Base-by-base conservation (phyloP, 2,329 filamentous ascomycete species). In the Byssochlamys sp. region DNA sequence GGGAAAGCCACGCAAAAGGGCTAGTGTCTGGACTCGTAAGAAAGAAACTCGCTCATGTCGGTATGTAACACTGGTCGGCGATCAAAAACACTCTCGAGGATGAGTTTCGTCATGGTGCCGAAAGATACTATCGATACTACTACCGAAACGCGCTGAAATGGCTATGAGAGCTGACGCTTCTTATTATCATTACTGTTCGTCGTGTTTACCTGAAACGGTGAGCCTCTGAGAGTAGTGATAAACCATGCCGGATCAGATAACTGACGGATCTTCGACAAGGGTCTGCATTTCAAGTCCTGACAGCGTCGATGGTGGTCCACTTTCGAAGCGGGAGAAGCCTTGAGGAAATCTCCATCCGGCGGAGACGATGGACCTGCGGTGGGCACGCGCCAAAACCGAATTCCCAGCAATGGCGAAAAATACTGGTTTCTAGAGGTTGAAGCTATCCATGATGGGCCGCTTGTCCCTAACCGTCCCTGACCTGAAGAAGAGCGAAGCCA, bases 281-380 rank as follows among this genome's bases (percentile, higher is more conserved):
- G 49, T 51, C 49, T 51, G 49, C 49, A 51, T 51, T 45, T 45
- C 39, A 45, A 4, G 39, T 2, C n/a, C 39, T 28, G 49, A 51
- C 49, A 28, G 27, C 49, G 12, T 51, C 19, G 19, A 35, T 24
- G 24, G 35, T 57, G 58, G 55, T 58, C 58, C 58, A 59, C 58
- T 55, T 48, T 59, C 50, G 58, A 59, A 59, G 58, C 58, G 58
- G 58, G 58, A 59, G 58, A 59, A 59, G 58, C 58, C 55, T 55
- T 28, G n/a, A 59, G 25, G 57, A 57, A 59, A 35, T 57, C 51
- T 39, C 45, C 14, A 53, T 49, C 33, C 48, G 49, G 58, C 58
- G 58, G 55, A 55, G 53, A 25, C 49, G 52, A 57, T 57, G 55
- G 55, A 53, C 49, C 55, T 54, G 51, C 14, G 28, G 53, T 53